Conservation (phyloP, 1,284 basidiomycete species). For the Crocinoboletus sp. region DNA sequence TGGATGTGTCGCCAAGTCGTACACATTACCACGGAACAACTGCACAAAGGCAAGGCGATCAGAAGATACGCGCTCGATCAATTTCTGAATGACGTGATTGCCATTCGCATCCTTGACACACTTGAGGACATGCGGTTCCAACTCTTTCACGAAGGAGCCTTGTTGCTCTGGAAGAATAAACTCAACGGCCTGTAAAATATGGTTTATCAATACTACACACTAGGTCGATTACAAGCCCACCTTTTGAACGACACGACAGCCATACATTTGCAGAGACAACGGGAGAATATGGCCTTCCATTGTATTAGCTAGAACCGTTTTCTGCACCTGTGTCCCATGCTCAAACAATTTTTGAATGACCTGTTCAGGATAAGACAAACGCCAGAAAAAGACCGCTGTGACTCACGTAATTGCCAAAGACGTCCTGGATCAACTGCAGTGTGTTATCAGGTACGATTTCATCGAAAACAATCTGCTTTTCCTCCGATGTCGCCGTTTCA, state of each 20-base stretch:
- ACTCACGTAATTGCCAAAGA: constrained; percentile 94
- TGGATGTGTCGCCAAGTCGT: constrained; percentile 82
- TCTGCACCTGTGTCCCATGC: constrained; percentile 77
- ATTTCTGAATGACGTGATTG: constrained; percentile 91
- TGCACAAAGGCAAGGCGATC: constrained; percentile 75
- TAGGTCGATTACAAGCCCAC: constrained; percentile 33
- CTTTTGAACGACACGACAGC: constrained; percentile 91
- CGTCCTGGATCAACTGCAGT: constrained; percentile 84
- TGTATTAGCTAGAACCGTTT: constrained; percentile 62
- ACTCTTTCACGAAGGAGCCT: constrained; percentile 68
- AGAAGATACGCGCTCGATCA: constrained; percentile 78
- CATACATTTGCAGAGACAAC: constrained; percentile 92
- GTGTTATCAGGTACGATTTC: constrained; percentile 83
- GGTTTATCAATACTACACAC: constrained; percentile 5
- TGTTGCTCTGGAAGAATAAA: constrained; percentile 77
- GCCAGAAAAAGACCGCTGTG: background rate
- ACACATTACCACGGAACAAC: constrained; percentile 81
- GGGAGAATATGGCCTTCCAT: constrained; percentile 81
- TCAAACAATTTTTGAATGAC: constrained; percentile 97
- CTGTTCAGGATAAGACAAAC: constrained; percentile 36
- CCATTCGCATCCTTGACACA: constrained; percentile 94
- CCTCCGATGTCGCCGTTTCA: constrained; percentile 70
- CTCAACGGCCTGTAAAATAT: constrained; percentile 69
- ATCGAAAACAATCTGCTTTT: constrained; percentile 81
- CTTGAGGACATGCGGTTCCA: constrained; percentile 78